Evolutionary conservation across 1,139 yeast species (phyloP), one percentile per base, ranked within the genome.

Genomic region (Candida tropicalis): DNA sequence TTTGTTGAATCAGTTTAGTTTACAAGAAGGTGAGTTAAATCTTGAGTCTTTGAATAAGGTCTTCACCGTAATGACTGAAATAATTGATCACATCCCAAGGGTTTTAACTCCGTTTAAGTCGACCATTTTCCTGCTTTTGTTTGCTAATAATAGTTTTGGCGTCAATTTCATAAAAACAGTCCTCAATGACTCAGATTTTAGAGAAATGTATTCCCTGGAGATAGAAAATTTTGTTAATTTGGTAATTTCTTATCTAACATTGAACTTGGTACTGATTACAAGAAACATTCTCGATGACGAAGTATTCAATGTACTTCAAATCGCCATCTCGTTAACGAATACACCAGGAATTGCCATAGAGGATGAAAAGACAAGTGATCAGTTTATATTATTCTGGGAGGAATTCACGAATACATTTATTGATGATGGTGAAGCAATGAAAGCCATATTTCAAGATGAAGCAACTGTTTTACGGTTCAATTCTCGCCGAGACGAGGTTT

Each of bases 311-410:
- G 72, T 78, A 33, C 59, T 84, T 12, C 68, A 73, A 11, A 67
- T 78, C n/a, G 61, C 87, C 10, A 50, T 85, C 20, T 70, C 70
- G 32, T 62, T 90, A 40, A 80, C 95, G 0, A 73, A 75, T 42
- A 74, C 77, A 39, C 83, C 84, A 0, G 82, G 85, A 1, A 54
- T 65, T 4, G 87, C 96, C 0, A 72, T 84, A 1, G 63, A 71
- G 0, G 91, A 88, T 22, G 97, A 91, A 58, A 65, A 65, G 12
- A 66, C 87, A 10, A 84, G 95, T 12, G 79, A 75, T 35, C 84
- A 82, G 44, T 70, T 89, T 52, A 69, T 87, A 4, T 82, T 82
- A 42, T 88, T 90, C 57, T 93, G 98, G 98, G 78, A 79, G 42
- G 84, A 82, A 45, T 70, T 86, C 42, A 81, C 84, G 8, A 95